Conservation (phyloP, 2,329 filamentous ascomycete species). For the Exserohilum rostratum region DNA sequence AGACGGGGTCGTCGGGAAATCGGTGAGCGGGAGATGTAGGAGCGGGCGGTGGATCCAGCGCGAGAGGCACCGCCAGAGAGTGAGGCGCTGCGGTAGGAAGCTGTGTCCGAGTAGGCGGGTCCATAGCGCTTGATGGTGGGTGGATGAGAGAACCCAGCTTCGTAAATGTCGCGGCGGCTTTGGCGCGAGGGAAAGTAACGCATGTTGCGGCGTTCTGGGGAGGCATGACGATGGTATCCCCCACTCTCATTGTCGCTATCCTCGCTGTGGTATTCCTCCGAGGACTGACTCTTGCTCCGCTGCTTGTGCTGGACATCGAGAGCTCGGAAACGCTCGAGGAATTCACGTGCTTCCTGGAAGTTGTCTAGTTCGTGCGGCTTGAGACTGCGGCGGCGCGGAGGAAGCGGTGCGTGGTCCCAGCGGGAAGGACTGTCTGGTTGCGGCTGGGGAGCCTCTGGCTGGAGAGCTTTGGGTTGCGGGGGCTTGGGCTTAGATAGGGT, state of each 20-base stretch:
- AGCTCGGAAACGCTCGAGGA: slow-evolving; percentile 1
- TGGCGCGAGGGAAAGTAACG: background rate
- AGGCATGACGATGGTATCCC: background rate
- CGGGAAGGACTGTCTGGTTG: too few relatives aligned
- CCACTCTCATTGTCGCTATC: background rate
- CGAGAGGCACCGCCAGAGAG: background rate
- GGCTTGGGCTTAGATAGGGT: too few relatives aligned
- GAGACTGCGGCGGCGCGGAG: background rate
- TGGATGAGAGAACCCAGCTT: background rate
- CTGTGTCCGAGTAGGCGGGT: slow-evolving; percentile 2
- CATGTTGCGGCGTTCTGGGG: background rate
- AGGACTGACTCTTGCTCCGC: background rate
- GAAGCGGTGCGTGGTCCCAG: too few relatives aligned
- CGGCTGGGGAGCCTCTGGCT: too few relatives aligned
- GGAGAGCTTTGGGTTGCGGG: too few relatives aligned
- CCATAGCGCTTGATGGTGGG: background rate
- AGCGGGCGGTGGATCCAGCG: background rate
- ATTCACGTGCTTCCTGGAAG: background rate
- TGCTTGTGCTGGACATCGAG: background rate
- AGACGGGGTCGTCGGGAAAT: too few relatives aligned
- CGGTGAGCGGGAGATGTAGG: background rate
- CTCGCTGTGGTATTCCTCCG: background rate
- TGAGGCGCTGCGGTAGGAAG: slow-evolving; percentile 5
- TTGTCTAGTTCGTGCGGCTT: background rate
- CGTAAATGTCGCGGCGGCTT: background rate